These are phyloP conservation scores for Pseudogymnoascus sp. DNA, from an alignment of 2,329 filamentous ascomycete genomes.

Conservation along the genomic window DNA sequence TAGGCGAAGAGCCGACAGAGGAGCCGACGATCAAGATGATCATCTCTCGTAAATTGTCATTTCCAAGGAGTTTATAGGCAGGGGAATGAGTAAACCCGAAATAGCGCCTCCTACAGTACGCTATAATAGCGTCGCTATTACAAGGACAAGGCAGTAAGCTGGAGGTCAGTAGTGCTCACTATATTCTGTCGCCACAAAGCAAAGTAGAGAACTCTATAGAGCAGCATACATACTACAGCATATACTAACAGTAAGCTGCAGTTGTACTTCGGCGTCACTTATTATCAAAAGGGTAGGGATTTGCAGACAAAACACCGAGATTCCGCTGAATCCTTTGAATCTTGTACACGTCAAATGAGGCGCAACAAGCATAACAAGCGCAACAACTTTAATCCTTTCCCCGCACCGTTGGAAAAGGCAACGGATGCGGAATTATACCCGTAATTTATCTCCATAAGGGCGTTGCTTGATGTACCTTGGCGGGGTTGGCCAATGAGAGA, in stretches of 20 bases:
- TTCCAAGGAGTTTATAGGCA: neutral
- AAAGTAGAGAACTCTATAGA: neutral
- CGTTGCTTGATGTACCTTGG: conserved; percentile 3
- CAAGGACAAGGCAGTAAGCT: neutral
- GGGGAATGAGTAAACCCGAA: neutral
- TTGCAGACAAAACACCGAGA: neutral
- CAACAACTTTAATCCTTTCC: neutral
- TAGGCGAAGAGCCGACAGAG: neutral
- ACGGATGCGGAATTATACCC: conserved; percentile 6
- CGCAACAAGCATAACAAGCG: neutral
- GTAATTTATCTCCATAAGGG: neutral
- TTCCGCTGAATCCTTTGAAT: neutral
- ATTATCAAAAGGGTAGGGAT: neutral
- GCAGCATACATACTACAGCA: neutral
- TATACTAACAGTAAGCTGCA: neutral
- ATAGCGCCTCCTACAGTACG: neutral
- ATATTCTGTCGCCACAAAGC: neutral
- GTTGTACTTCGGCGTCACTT: neutral
- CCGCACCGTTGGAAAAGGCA: neutral
- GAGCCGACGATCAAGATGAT: neutral
- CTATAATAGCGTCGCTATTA: too few relatives aligned
- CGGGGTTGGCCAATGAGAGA: neutral
- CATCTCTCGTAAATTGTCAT: conserved; percentile 2
- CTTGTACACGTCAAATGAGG: neutral
- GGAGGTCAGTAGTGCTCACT: neutral